Conservation (phyloP, 73 alveolate species). For the Paramecium tetraurelia region DNA sequence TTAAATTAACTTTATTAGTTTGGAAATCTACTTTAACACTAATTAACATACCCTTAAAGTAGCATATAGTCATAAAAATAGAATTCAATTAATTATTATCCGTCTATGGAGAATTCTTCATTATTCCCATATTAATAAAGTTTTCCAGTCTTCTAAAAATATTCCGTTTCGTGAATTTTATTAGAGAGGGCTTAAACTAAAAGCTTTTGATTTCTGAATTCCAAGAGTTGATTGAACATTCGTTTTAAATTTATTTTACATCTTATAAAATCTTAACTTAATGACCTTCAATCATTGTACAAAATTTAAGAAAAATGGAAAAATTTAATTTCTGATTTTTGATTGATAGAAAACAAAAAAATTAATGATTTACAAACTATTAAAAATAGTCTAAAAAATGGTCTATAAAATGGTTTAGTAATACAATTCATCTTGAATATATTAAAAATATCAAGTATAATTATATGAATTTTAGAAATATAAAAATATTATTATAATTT, state of each 20-base stretch:
- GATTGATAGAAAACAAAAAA: too few relatives aligned
- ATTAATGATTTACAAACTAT: neutral
- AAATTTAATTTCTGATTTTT: too few relatives aligned
- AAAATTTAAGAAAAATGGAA: neutral
- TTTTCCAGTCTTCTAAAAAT: neutral
- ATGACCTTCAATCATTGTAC: neutral
- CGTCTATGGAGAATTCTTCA: neutral
- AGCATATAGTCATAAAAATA: neutral
- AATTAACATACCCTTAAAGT: neutral
- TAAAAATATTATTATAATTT: neutral
- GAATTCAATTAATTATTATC: neutral
- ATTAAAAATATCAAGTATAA: neutral
- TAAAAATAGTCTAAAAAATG: neutral
- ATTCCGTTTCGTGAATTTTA: neutral
- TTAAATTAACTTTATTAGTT: neutral
- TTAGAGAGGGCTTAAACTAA: neutral
- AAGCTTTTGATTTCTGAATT: neutral
- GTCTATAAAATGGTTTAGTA: neutral
- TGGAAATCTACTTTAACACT: neutral
- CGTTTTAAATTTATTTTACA: neutral
- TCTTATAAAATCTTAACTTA: neutral
- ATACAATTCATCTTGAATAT: neutral
- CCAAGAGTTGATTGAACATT: neutral
- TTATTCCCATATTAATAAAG: neutral
- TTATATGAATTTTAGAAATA: neutral